phyloP scores from a whole-genome alignment of 2,329 filamentous ascomycete species.

The Ilyonectria sp. region DNA sequence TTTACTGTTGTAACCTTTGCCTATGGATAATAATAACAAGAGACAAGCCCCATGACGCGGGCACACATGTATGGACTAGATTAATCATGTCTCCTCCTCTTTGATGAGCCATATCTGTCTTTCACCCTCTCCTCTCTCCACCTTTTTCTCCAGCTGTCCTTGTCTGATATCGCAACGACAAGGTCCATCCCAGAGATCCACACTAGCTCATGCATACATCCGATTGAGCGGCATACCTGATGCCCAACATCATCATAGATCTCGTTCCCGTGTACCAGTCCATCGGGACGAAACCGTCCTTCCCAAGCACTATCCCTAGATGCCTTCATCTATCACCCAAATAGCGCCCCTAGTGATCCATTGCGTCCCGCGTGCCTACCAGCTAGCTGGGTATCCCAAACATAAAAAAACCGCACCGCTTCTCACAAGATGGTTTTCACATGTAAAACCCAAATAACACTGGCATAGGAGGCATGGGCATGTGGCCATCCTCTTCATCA shows the following conservation, averaged over 20 bases:
- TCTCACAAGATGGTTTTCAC: constrained; percentile 24
- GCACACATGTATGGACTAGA: not conserved
- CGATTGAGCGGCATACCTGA: constrained; percentile 4
- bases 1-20: not conserved
- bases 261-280: constrained; percentile 26
- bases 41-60: not conserved
- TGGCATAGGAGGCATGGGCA: constrained; percentile 40
- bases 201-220: constrained; percentile 12
- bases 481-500: constrained; percentile 38
- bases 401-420: constrained; percentile 25
- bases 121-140: not conserved
- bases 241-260: constrained; percentile 19
- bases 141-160: not conserved
- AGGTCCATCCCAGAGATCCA: not conserved
- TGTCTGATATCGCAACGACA: constrained; percentile 2
- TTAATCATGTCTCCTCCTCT: not conserved
- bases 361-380: constrained; percentile 10
- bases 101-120: not conserved
- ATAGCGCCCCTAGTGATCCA: constrained; percentile 23
- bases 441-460: constrained; percentile 41
- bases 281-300: constrained; percentile 14
- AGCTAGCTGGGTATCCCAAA: constrained; percentile 15
- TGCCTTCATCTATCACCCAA: constrained; percentile 21
- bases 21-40: not conserved
- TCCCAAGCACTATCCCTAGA: constrained; percentile 12